These are phyloP conservation scores for Globisporangium apiculatum DNA, from an alignment of 352 stramenopile species.

Conservation along the genomic window DNA sequence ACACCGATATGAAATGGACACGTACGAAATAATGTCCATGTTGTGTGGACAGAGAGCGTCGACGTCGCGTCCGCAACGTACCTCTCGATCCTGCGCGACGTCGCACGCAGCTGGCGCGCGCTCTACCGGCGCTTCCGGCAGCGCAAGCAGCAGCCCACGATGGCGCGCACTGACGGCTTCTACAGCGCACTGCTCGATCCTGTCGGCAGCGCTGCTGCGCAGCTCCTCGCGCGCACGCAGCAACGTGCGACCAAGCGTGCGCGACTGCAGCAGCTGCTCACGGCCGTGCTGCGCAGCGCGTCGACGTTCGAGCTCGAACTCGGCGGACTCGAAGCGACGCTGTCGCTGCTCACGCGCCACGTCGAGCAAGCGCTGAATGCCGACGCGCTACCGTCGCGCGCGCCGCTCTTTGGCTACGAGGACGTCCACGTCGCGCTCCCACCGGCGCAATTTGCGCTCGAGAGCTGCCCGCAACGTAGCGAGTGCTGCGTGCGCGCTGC, in stretches of 20 bases:
- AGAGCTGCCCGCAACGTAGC: constrained; percentile 44
- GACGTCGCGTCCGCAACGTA: constrained; percentile 33
- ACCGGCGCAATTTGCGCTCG: constrained; percentile 14
- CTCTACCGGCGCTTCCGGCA: constrained; percentile 30
- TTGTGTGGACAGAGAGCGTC: constrained; percentile 11
- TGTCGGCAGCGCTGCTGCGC: constrained; percentile 5
- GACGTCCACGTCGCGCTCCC: constrained; percentile 34
- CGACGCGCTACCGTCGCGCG: constrained; percentile 1
- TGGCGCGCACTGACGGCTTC: constrained; percentile 4
- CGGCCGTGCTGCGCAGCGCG: constrained; percentile 42
- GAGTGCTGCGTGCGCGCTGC: constrained; percentile 46
- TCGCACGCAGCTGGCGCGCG: constrained; percentile 32
- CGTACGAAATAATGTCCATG: background rate
- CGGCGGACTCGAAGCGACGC: constrained; percentile 32
- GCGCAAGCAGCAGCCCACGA: constrained; percentile 17
- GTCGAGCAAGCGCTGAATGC: constrained; percentile 27
- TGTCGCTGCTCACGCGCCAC: constrained; percentile 38
- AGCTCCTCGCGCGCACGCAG: constrained; percentile 15
- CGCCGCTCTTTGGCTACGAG: constrained; percentile 30
- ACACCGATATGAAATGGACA: background rate
- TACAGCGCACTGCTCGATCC: constrained; percentile 4
- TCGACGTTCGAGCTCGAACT: constrained; percentile 46
- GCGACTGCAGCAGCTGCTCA: constrained; percentile 38
- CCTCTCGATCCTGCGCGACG: constrained; percentile 39
- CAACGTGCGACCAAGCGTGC: constrained; percentile 17